Conservation (phyloP, 1,284 basidiomycete species). For the Melampsora larici-populina region DNA sequence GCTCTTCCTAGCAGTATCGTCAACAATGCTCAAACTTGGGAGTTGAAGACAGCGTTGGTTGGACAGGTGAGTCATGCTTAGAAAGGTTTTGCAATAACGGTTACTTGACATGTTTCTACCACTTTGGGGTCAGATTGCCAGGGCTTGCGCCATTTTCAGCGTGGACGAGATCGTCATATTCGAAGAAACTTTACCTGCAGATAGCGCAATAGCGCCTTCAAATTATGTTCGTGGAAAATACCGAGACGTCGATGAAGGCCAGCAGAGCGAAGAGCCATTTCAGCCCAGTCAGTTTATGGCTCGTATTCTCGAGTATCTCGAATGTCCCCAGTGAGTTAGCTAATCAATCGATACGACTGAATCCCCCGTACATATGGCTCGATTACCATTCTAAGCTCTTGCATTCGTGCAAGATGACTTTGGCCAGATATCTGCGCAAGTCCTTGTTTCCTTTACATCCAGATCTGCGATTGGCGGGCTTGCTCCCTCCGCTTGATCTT, state of each 20-base stretch:
- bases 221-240: conserved; percentile 45
- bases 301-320: conserved; percentile 52
- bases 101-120: background rate
- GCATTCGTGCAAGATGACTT: background rate
- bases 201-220: background rate
- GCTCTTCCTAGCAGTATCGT: conserved; percentile 53
- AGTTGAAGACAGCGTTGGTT: conserved; percentile 51
- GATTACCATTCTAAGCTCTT: conserved; percentile 3
- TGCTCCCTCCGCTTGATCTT: conserved; percentile 53
- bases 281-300: conserved; percentile 50
- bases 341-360: background rate
- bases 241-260: conserved; percentile 30
- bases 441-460: conserved; percentile 53
- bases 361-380: background rate
- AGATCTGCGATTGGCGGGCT: conserved; percentile 51
- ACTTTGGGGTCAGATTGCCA: conserved; percentile 47
- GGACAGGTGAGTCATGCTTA: conserved; percentile 45
- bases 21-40: conserved; percentile 52
- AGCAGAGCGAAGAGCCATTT: conserved; percentile 34
- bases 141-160: conserved; percentile 53
- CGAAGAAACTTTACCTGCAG: conserved; percentile 35
- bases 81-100: background rate
- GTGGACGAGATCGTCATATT: conserved; percentile 54
- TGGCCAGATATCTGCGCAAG: conserved; percentile 50
- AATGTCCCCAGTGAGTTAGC: conserved; percentile 51